Percentiles rank a stretch among this genome's conserved stretches.
Evolutionary conservation across 164 flowering plant species (phyloP).

Genomic region (Piper betle): DNA sequence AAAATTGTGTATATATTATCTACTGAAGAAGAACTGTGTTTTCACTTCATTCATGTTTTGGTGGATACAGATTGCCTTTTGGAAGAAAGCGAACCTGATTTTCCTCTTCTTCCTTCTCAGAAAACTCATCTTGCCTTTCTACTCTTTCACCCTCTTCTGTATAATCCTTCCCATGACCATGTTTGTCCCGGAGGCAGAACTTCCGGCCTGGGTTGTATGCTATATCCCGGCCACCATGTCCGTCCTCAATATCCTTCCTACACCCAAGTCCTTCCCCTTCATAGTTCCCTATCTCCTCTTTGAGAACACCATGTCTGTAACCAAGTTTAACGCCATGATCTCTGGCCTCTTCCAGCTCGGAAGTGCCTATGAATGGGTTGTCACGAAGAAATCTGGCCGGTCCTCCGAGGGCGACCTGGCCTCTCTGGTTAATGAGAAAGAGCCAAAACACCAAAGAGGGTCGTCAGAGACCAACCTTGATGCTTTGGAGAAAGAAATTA

Average conservation of each 20-base stretch:
- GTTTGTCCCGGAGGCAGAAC: constrained; percentile 95
- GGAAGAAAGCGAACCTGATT: constrained; percentile 87
- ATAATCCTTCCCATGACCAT: constrained; percentile 96
- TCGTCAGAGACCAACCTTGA: constrained; percentile 48
- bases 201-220: constrained; percentile 96
- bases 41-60: not conserved
- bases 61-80: constrained; percentile 57
- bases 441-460: constrained; percentile 37
- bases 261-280: constrained; percentile 93
- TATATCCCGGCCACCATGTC: constrained; percentile 95
- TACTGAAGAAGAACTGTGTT: too few species aligned
- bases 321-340: constrained; percentile 96
- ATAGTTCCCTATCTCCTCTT: constrained; percentile 98
- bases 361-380: constrained; percentile 98
- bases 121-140: constrained; percentile 83
- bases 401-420: constrained; percentile 91
- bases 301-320: constrained; percentile 98
- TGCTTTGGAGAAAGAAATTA: constrained; percentile 33
- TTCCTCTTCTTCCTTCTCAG: constrained; percentile 91
- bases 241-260: constrained; percentile 86
- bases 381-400: constrained; percentile 95
- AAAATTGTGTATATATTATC: too few species aligned
- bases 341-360: constrained; percentile 97
- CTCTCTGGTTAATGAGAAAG: constrained; percentile 38
- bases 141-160: constrained; percentile 95